phyloP scores from a whole-genome alignment of 768 basidiomycete genomes.

The Lactarius vividus region DNA sequence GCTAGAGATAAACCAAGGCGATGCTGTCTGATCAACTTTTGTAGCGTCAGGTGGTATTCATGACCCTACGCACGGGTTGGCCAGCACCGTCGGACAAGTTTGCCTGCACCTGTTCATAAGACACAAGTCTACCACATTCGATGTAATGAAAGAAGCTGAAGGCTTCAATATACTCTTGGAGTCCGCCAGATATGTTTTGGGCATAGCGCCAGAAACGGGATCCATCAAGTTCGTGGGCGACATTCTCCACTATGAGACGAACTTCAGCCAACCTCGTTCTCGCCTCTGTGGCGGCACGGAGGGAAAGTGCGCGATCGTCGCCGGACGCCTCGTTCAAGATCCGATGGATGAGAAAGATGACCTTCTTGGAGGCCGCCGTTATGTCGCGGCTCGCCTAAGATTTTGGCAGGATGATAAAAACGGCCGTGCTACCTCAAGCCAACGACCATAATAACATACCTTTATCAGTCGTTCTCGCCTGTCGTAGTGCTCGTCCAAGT shows the following conservation, averaged over 20 bases:
- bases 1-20: conserved; percentile 44
- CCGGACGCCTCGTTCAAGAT: conserved; percentile 46
- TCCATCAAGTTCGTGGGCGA: conserved; percentile 60
- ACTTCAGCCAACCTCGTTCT: conserved; percentile 66
- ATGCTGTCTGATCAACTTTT: not conserved
- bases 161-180: conserved; percentile 97
- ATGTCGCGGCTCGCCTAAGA: conserved; percentile 77
- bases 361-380: conserved; percentile 88
- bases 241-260: conserved; percentile 55
- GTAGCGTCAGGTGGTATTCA: not conserved
- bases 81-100: conserved; percentile 61
- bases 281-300: conserved; percentile 49
- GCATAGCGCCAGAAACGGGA: conserved; percentile 79
- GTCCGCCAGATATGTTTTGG: conserved; percentile 68
- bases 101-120: conserved; percentile 63
- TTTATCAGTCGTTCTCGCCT: conserved; percentile 89
- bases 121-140: conserved; percentile 62
- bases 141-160: conserved; percentile 86
- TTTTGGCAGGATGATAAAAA: conserved; percentile 10
- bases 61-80: conserved; percentile 16
- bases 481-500: conserved; percentile 84
- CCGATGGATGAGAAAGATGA: conserved; percentile 91
- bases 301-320: conserved; percentile 37
- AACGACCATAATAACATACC: conserved; percentile 45
- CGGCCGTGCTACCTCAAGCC: not conserved